Evolutionary conservation across 1,139 yeast genomes (phyloP), one percentile per base, ranked within the genome.

Genomic region (Taphrina sp.): DNA sequence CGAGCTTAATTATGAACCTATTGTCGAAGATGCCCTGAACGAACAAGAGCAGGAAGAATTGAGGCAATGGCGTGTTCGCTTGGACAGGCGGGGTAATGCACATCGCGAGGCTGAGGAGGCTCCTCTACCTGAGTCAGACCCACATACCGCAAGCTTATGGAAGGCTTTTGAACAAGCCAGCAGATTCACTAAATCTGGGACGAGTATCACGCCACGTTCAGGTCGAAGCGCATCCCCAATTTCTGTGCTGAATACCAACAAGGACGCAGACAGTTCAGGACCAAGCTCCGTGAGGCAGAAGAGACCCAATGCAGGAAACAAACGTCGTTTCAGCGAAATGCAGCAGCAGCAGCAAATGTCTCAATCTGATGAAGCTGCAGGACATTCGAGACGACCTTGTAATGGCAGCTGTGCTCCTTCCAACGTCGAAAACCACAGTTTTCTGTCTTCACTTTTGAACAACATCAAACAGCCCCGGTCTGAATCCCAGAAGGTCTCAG

Each of bases 101-200:
- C n/a, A n/a, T n/a, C n/a, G n/a, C n/a, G n/a, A n/a, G n/a, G n/a
- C n/a, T n/a, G n/a, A n/a, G n/a, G n/a, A n/a, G n/a, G 24, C 46
- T 8, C n/a, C 31, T 3, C 19, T 20, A 16, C 46, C 39, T 3
- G 23, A n/a, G 33, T 31, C 3, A 16, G 54, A 49, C 23, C 24
- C 54, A 5, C 39, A 29, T 10, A 16, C 39, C 7, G 54, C 54
- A 2, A 33, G 17, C n/a, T 28, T 49, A 17, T 49, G 54, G 54
- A 35, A 39, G 5, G 54, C 44, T 10, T 38, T 39, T 16, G 54
- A 49, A n/a, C 45, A 39, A 24, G 54, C 54, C 8, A 42, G 39
- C 22, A 49, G 31, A 12, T 31, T 43, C 26, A 31, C 47, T 7
- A 31, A 20, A 19, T 26, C 28, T 17, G 38, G 20, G 22, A 3